phyloP scores from a whole-genome alignment of 2,329 filamentous ascomycete species.

The Cercospora sp. region DNA sequence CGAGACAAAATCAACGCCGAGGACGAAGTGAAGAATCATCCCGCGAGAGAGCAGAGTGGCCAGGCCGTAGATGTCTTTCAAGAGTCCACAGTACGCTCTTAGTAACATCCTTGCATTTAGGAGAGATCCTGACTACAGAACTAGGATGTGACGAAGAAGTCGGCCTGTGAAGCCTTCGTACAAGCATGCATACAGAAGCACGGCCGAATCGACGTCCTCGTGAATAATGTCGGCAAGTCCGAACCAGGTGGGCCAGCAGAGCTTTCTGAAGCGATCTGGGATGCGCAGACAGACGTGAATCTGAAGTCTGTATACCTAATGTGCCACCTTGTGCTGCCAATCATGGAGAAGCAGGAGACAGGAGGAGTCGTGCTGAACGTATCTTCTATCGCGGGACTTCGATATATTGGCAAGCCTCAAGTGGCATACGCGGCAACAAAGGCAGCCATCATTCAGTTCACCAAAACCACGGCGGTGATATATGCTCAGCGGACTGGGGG shows the following conservation, averaged over 20 bases:
- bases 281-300: slow-evolving; percentile 57
- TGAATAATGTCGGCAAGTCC: slow-evolving; percentile 61
- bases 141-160: slow-evolving; percentile 54
- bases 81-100: slow-evolving; percentile 26
- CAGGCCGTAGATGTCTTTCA: slow-evolving; percentile 29
- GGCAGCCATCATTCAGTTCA: slow-evolving; percentile 74
- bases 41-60: slow-evolving; percentile 18
- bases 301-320: slow-evolving; percentile 58
- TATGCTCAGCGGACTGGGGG: slow-evolving; percentile 46
- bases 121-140: not conserved
- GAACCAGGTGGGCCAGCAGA: slow-evolving; percentile 54
- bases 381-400: slow-evolving; percentile 53
- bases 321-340: slow-evolving; percentile 55
- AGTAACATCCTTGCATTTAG: not conserved
- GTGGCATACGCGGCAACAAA: slow-evolving; percentile 68
- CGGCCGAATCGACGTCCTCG: slow-evolving; percentile 60
- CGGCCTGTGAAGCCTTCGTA: slow-evolving; percentile 56
- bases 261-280: slow-evolving; percentile 55
- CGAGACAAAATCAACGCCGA: slow-evolving; percentile 30
- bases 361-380: slow-evolving; percentile 45
- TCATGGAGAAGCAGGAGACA: slow-evolving; percentile 54
- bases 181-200: slow-evolving; percentile 55
- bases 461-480: slow-evolving; percentile 71
- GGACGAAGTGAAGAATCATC: slow-evolving; percentile 25
- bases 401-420: slow-evolving; percentile 56